Conservation (phyloP, 2,329 filamentous ascomycete genomes). For the Pezizomycotina sp. region DNA sequence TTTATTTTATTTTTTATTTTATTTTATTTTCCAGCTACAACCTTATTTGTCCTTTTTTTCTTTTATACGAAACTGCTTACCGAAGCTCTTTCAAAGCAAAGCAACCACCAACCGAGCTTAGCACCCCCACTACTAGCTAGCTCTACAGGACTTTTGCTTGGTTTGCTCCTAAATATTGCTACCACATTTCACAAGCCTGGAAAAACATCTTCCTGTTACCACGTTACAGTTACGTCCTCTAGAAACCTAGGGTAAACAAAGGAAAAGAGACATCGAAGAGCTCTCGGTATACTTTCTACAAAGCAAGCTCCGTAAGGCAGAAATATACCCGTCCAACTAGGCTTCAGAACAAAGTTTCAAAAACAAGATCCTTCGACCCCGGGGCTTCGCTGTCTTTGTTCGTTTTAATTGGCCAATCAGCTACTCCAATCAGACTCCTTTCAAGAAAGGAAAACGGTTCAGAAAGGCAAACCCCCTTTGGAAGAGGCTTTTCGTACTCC, state of each 20-base stretch:
- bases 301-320: too few relatives aligned
- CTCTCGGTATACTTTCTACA: too few relatives aligned
- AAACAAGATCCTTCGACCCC: too few relatives aligned
- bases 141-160: not conserved
- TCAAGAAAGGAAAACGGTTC: not conserved
- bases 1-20: conserved; percentile 1
- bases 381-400: too few relatives aligned
- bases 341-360: too few relatives aligned
- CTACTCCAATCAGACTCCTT: not conserved
- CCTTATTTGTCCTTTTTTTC: not conserved
- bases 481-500: not conserved
- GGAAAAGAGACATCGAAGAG: too few relatives aligned
- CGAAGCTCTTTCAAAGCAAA: not conserved
- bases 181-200: conserved; percentile 24
- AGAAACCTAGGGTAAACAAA: too few relatives aligned
- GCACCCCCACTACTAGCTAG: not conserved
- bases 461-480: not conserved
- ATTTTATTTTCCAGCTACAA: conserved; percentile 1
- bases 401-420: too few relatives aligned
- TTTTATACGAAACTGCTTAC: not conserved
- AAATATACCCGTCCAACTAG: too few relatives aligned
- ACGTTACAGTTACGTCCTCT: too few relatives aligned
- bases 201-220: conserved; percentile 28
- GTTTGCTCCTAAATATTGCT: not conserved
- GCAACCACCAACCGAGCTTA: not conserved